A percentile compares a stretch with the other conserved stretches of the same genome.
phyloP scores from a whole-genome alignment of 306 rosid genomes.

The Fragaria nilgerrensis region DNA sequence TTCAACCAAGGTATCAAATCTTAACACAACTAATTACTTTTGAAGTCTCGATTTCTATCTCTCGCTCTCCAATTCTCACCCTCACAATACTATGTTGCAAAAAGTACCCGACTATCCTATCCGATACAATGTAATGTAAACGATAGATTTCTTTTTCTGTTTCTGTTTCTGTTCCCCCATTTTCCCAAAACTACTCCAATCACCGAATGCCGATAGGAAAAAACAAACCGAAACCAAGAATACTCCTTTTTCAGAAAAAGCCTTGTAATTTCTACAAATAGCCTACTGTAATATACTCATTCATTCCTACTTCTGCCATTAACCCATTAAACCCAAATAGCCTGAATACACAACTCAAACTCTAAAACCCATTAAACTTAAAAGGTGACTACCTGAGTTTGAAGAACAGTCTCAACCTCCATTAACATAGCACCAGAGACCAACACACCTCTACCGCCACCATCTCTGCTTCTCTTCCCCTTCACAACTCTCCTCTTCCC shows the following conservation, averaged over 20 bases:
- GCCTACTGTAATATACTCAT: neutral
- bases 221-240: neutral
- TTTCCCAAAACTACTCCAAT: neutral
- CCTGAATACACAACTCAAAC: neutral
- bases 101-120: neutral
- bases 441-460: constrained; percentile 39
- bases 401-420: constrained; percentile 86
- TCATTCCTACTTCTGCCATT: neutral
- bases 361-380: neutral
- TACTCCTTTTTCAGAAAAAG: neutral
- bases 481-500: constrained; percentile 35
- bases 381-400: constrained; percentile 57
- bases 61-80: too few species aligned
- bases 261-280: neutral
- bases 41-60: neutral
- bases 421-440: constrained; percentile 78
- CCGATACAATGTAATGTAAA: neutral
- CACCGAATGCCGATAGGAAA: neutral
- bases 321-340: neutral
- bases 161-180: neutral
- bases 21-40: neutral
- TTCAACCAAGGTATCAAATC: neutral
- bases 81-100: neutral
- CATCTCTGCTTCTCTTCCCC: constrained; percentile 36
- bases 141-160: neutral